These are phyloP conservation scores for Hanseniaspora taiwanica DNA, from an alignment of 805 yeast genomes.

Conservation along the genomic window DNA sequence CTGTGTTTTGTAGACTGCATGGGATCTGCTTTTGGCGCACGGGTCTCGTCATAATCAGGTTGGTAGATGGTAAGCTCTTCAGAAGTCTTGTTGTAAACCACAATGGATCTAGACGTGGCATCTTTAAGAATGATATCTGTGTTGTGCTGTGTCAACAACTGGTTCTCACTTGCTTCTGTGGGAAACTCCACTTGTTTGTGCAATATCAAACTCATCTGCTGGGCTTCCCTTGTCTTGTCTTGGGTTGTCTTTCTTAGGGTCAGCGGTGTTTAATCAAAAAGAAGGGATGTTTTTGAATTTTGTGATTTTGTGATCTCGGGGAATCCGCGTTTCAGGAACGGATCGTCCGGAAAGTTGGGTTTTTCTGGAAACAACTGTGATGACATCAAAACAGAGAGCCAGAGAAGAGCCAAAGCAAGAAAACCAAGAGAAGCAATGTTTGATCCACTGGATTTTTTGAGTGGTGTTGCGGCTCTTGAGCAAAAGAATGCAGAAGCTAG, in stretches of 20 bases:
- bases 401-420: constrained; percentile 5
- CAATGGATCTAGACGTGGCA: constrained; percentile 18
- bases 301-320: no score
- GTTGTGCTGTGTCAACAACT: constrained; percentile 6
- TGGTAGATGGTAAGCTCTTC: constrained; percentile 17
- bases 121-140: constrained; percentile 19
- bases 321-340: no score
- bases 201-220: background rate
- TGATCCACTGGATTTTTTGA: background rate
- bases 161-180: background rate
- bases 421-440: background rate
- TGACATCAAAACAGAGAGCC: no score
- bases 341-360: no score
- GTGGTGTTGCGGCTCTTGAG: no score
- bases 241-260: no score
- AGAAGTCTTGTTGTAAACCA: constrained; percentile 16
- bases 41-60: no score
- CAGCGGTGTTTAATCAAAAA: no score
- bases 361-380: no score
- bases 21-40: background rate
- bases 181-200: background rate
- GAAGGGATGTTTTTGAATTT: no score
- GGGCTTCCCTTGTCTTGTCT: background rate
- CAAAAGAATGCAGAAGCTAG: background rate
- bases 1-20: background rate